A percentile compares a stretch with the other conserved stretches of the same genome.
Conservation (phyloP, 1,284 basidiomycete species). For the Microbotryomycetes sp. region DNA sequence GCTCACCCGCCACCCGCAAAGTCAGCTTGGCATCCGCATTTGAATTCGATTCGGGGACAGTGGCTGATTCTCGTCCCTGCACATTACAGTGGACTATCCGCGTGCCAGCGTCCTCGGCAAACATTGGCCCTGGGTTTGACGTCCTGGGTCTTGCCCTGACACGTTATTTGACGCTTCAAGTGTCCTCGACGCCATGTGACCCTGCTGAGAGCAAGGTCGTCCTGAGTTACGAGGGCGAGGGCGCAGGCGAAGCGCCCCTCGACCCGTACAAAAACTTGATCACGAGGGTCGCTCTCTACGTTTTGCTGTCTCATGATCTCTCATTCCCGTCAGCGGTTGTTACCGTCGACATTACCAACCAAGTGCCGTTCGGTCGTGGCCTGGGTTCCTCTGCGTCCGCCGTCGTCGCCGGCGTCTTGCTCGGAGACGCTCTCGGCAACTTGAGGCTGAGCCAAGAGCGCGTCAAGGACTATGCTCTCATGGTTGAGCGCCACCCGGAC, state of each 20-base stretch:
- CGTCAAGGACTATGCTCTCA: constrained; percentile 90
- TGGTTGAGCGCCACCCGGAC: constrained; percentile 99
- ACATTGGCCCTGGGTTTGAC: constrained; percentile 98
- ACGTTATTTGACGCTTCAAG: constrained; percentile 70
- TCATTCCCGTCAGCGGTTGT: constrained; percentile 47
- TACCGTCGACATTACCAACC: constrained; percentile 72
- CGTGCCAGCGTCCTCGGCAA: constrained; percentile 93
- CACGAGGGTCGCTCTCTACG: constrained; percentile 96
- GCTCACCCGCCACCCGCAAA: too few relatives aligned
- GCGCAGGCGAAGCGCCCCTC: constrained; percentile 81
- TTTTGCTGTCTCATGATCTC: constrained; percentile 77
- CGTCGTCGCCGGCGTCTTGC: constrained; percentile 88
- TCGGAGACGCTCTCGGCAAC: constrained; percentile 74
- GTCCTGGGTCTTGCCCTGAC: constrained; percentile 95
- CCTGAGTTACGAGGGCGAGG: constrained; percentile 79
- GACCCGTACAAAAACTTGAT: constrained; percentile 95
- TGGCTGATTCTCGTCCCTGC: too few relatives aligned
- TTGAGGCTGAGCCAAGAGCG: constrained; percentile 63
- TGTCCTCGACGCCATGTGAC: constrained; percentile 46
- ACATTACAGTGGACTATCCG: constrained; percentile 53
- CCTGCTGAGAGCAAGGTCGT: constrained; percentile 47
- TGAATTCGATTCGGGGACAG: too few relatives aligned
- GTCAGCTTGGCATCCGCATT: too few relatives aligned
- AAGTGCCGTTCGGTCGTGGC: constrained; percentile 95
- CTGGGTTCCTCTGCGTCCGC: constrained; percentile 96